Percentiles rank a stretch among this genome's conserved stretches.
Conservation (phyloP, 108 stramenopile species). For the Hondaea fermentalgiana region DNA sequence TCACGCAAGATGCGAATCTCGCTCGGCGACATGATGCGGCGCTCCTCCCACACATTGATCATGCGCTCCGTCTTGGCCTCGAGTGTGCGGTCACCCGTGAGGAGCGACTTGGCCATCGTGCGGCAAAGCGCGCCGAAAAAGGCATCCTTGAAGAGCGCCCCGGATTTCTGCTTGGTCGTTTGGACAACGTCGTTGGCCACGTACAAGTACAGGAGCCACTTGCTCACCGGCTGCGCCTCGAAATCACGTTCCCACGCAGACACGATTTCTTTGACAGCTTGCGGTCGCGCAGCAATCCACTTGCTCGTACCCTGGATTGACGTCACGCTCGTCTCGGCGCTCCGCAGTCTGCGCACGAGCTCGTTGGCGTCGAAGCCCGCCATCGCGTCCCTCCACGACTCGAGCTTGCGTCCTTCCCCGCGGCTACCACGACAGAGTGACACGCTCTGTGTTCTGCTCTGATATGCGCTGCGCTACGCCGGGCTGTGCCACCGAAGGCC, state of each 20-base stretch:
- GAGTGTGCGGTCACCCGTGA: neutral
- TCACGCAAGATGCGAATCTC: neutral
- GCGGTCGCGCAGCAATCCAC: neutral
- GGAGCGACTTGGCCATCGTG: neutral
- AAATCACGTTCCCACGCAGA: neutral
- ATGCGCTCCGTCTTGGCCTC: neutral
- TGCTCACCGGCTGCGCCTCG: neutral
- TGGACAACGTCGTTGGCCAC: conserved; percentile 10
- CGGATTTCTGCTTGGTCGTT: neutral
- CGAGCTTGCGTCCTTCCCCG: too few relatives aligned
- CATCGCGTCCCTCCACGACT: neutral
- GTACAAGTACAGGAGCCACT: neutral
- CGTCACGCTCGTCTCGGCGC: neutral
- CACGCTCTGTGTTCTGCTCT: too few relatives aligned
- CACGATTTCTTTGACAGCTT: neutral
- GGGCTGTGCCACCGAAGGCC: too few relatives aligned
- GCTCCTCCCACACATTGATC: conserved; percentile 4
- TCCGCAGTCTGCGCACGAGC: neutral
- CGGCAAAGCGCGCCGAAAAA: neutral
- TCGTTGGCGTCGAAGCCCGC: neutral
- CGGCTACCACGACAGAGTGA: too few relatives aligned
- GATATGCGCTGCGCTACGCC: too few relatives aligned
- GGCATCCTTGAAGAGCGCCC: neutral
- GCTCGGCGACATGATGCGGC: neutral
- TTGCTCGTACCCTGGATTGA: neutral